Base-by-base conservation (phyloP, 139 green algal genomes). In the Mychonastes homosphaera region DNA sequence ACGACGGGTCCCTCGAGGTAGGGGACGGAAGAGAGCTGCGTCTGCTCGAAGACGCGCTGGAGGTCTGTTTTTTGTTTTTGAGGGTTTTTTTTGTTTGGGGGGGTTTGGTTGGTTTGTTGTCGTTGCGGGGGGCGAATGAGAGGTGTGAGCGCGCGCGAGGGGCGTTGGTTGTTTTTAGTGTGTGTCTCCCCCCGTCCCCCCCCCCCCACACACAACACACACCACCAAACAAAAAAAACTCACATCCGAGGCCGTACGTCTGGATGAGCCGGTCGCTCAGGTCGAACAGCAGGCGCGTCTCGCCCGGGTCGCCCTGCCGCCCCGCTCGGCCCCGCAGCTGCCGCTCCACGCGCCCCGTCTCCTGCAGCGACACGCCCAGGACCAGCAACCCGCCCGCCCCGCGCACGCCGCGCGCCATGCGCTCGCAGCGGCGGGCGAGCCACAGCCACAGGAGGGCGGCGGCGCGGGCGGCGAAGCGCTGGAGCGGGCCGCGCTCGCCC, bases 241-340 rank as follows among this genome's bases (percentile, higher is more conserved):
- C n/a, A n/a, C n/a, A n/a, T n/a, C n/a, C 53, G 44, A 64, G 39
- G 13, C 64, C 58, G 47, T 61, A 72, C 46, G 70, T 27, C 13
- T 29, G 53, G 23, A 83, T 51, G 7, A 75, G 26, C 19, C 65
- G 62, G 67, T 90, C 63, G 6, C 70, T 50, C 24, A 78, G 21
- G 32, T 78, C 71, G 41, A 70, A 65, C 40, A 92, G 29, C 43
- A 81, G 63, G 32, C 72, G 47, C 1, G 75, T 83, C 53, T 80
- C 67, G 28, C 84, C 84, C 0, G 83, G 82, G 61, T 92, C 84
- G 0, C 84, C 84, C 66, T 89, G 78, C 1, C 79, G 33, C 1
- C 74, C 84, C n/a, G 84, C 76, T 1, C 84, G 55, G 5, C 73
- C 85, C 7, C 75, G 51, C 58, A 94, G 71, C 71, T 94, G 85